A percentile compares a stretch with the other conserved stretches of the same genome.
Conservation (phyloP, 148 eudicot species). For the Cornus suecica region DNA sequence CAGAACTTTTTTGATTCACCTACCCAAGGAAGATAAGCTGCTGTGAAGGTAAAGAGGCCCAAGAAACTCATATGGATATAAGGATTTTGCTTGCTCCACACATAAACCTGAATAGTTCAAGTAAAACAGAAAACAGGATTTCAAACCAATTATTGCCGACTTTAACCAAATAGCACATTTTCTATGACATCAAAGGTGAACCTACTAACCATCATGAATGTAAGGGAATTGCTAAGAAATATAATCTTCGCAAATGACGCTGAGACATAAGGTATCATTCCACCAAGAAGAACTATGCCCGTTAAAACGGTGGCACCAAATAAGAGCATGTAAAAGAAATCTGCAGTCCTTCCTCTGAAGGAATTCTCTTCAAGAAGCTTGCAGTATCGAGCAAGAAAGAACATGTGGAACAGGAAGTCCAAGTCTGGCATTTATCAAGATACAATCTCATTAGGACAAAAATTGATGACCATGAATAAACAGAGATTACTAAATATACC, state of each 20-base stretch:
- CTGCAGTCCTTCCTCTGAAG: conserved; percentile 92
- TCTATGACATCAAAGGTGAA: background rate
- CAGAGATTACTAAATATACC: background rate
- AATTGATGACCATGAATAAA: background rate
- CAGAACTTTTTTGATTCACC: conserved; percentile 17
- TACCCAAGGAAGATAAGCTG: conserved; percentile 98
- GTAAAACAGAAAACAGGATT: background rate
- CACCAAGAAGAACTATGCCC: conserved; percentile 87
- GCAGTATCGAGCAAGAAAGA: conserved; percentile 96
- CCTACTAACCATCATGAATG: conserved; percentile 88
- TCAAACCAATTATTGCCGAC: background rate
- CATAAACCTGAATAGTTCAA: conserved; percentile 62
- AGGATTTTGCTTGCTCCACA: conserved; percentile 99
- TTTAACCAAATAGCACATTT: background rate
- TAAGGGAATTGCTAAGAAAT: conserved; percentile 93
- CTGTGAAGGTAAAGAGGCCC: conserved; percentile 96
- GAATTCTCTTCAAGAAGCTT: conserved; percentile 98
- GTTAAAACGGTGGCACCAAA: conserved; percentile 92
- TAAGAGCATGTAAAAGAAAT: conserved; percentile 95
- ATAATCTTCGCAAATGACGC: conserved; percentile 90
- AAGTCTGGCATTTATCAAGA: conserved; percentile 46
- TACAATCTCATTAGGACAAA: conserved; percentile 8
- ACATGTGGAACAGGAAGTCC: conserved; percentile 99
- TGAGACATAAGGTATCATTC: conserved; percentile 93
- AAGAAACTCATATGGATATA: conserved; percentile 95